Conservation (phyloP, 2,329 filamentous ascomycete genomes). For the Cadophora gregata region DNA sequence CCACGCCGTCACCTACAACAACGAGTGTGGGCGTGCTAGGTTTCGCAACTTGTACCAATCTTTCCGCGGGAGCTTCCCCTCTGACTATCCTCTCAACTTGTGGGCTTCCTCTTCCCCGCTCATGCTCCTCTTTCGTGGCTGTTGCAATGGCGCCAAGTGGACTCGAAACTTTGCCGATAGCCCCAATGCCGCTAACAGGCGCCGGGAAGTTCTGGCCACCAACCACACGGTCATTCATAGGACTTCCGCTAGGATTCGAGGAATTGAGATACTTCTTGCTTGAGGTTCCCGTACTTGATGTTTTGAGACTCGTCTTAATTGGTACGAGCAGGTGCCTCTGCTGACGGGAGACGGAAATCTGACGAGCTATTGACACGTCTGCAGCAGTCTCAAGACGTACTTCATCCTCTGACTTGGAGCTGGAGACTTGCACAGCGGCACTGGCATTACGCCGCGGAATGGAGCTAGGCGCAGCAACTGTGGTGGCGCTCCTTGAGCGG, state of each 20-base stretch:
- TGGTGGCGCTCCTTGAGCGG: conserved; percentile 21
- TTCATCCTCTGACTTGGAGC: conserved; percentile 43
- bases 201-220: conserved; percentile 24
- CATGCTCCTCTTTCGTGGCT: conserved; percentile 31
- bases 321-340: conserved; percentile 65
- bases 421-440: conserved; percentile 9
- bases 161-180: conserved; percentile 22
- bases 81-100: not conserved
- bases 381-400: conserved; percentile 59
- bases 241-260: conserved; percentile 3
- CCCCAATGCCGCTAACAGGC: conserved; percentile 19
- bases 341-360: conserved; percentile 68
- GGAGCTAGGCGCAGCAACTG: conserved; percentile 5
- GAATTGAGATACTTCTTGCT: conserved; percentile 9
- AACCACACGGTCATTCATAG: conserved; percentile 8
- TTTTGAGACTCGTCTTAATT: conserved; percentile 47
- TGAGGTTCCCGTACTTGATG: conserved; percentile 7
- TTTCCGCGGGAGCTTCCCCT: conserved; percentile 22
- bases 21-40: conserved; percentile 39
- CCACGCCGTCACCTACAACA: conserved; percentile 30
- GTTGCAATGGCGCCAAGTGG: conserved; percentile 32
- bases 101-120: conserved; percentile 7
- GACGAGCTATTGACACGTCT: conserved; percentile 70
- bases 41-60: conserved; percentile 33
- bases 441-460: conserved; percentile 12